Evolutionary conservation across 2,329 filamentous ascomycete genomes (phyloP).

Genomic region (Claviceps citrina): DNA sequence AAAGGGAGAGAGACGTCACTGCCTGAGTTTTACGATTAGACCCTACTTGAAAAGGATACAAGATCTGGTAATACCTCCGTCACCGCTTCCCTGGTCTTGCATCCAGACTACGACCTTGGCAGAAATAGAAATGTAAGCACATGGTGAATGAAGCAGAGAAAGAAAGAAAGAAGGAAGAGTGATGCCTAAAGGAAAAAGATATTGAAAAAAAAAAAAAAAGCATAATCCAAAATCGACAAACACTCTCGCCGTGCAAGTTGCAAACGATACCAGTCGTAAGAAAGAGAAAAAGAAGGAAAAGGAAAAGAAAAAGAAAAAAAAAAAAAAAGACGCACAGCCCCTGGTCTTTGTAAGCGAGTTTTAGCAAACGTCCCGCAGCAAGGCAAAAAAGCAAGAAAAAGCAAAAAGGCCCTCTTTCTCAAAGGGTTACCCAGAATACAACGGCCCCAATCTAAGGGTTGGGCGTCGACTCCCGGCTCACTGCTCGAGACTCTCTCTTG

Average conservation of each 20-base stretch:
- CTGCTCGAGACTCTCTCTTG: constrained; percentile 30
- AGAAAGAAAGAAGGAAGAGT: background rate
- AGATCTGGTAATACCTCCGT: background rate
- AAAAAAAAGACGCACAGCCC: too few species aligned
- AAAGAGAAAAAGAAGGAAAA: background rate
- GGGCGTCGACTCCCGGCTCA: constrained; percentile 29
- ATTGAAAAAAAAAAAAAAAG: background rate
- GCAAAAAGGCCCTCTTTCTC: background rate
- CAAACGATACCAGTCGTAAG: background rate
- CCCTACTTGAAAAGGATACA: too few species aligned
- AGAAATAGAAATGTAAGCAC: too few species aligned
- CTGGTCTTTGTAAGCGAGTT: too few species aligned
- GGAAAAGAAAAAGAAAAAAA: background rate
- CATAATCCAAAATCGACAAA: constrained; percentile 1
- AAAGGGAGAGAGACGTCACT: too few species aligned
- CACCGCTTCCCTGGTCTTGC: background rate
- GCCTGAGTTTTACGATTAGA: too few species aligned
- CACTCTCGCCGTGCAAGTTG: too few species aligned
- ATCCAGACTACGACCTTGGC: too few species aligned
- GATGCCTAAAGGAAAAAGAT: background rate
- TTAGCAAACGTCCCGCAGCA: too few species aligned
- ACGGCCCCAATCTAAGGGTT: constrained; percentile 15
- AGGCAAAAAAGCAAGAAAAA: too few species aligned
- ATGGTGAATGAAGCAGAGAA: background rate
- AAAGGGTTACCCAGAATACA: constrained; percentile 7